Percentiles rank a stretch among this genome's conserved stretches.
Evolutionary conservation across 208 protist species (phyloP).

Genomic region (Wallacemonas sp.): DNA sequence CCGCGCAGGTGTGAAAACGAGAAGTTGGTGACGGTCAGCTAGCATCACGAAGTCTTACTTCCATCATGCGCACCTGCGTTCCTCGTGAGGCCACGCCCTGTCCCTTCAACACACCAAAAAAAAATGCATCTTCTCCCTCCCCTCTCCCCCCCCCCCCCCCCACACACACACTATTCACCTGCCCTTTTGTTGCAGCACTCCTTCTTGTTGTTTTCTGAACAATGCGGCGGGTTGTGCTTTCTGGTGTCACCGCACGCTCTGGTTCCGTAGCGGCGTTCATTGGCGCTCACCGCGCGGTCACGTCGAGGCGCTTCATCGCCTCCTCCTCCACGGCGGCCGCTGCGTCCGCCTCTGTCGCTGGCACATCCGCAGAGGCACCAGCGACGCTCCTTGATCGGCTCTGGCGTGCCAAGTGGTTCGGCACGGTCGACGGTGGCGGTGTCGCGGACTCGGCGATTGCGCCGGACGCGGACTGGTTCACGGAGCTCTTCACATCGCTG

Average conservation of each 20-base stretch:
- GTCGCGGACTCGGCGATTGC: slow-evolving; percentile 11
- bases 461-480: slow-evolving; percentile 23
- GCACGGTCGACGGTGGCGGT: slow-evolving; percentile 43
- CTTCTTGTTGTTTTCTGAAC: not conserved
- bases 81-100: too few relatives aligned
- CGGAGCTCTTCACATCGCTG: slow-evolving; percentile 40
- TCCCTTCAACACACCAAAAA: too few relatives aligned
- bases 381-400: slow-evolving; percentile 55
- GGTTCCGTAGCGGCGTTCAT: not conserved
- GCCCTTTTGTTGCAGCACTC: not conserved
- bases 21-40: too few relatives aligned
- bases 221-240: slow-evolving; percentile 3
- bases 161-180: not conserved
- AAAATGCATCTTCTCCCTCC: too few relatives aligned
- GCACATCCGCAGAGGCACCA: not conserved
- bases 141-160: too few relatives aligned
- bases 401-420: slow-evolving; percentile 79
- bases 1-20: too few relatives aligned
- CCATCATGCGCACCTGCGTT: too few relatives aligned
- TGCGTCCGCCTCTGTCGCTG: not conserved
- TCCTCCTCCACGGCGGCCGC: not conserved
- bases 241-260: not conserved
- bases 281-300: not conserved
- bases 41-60: too few relatives aligned
- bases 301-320: not conserved